Evolutionary conservation across 306 rosid genomes (phyloP).

Genomic region (Vachellia collinsii): DNA sequence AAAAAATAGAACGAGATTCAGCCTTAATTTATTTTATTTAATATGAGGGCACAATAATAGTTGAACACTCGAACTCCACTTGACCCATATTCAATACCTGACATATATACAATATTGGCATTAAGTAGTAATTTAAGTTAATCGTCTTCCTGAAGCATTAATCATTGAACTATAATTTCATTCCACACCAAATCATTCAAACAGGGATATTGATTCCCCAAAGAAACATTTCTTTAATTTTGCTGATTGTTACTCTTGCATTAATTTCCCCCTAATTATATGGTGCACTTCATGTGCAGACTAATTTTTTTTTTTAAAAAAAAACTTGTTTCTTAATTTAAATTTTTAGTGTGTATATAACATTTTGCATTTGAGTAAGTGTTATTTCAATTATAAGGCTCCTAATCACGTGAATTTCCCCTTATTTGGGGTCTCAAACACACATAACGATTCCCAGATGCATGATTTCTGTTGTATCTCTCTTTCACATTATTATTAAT

Average conservation of each 20-base stretch:
- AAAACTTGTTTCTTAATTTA: neutral
- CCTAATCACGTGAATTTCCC: slow-evolving; percentile 46
- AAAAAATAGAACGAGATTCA: slow-evolving; percentile 16
- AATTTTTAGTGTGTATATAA: neutral
- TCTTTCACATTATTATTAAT: neutral
- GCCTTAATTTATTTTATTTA: slow-evolving; percentile 37
- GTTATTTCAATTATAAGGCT: slow-evolving; percentile 17
- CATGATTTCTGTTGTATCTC: slow-evolving; percentile 27
- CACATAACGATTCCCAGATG: slow-evolving; percentile 26
- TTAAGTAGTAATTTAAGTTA: slow-evolving; percentile 19
- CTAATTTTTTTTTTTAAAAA: neutral
- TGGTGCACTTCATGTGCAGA: slow-evolving; percentile 44
- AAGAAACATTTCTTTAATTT: slow-evolving; percentile 29
- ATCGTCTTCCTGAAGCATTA: slow-evolving; percentile 21
- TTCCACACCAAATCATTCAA: slow-evolving; percentile 36
- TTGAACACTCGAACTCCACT: slow-evolving; percentile 48
- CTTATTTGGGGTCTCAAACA: slow-evolving; percentile 31
- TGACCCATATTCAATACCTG: slow-evolving; percentile 34
- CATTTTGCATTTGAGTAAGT: slow-evolving; percentile 14
- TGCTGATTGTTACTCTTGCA: neutral
- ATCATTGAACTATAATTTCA: slow-evolving; percentile 39
- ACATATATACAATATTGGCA: slow-evolving; percentile 23
- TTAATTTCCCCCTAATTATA: slow-evolving; percentile 22
- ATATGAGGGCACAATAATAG: slow-evolving; percentile 28
- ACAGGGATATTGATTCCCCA: slow-evolving; percentile 49